These are phyloP conservation scores for Fusarium duplospermum DNA, from an alignment of 2,329 filamentous ascomycete species.

Conservation along the genomic window DNA sequence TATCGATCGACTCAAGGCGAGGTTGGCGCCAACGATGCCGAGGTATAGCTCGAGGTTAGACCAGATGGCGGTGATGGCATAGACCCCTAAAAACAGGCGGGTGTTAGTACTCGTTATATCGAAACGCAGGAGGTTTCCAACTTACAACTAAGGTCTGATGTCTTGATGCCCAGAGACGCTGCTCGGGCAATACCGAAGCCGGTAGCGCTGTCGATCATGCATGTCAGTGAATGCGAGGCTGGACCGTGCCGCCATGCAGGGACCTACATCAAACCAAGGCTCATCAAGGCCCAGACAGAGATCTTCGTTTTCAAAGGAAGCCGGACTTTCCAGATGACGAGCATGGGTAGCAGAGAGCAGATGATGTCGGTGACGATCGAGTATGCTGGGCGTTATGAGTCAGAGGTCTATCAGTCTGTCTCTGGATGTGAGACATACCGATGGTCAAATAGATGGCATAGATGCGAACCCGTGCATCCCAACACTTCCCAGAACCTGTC, in stretches of 20 bases:
- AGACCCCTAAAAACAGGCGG: slow-evolving; percentile 39
- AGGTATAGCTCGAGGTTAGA: slow-evolving; percentile 52
- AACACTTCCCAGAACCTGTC: slow-evolving; percentile 46
- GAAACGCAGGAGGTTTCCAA: accelerated
- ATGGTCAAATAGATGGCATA: slow-evolving; percentile 51
- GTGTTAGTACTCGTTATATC: background rate
- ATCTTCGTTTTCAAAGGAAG: slow-evolving; percentile 47
- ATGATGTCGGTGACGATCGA: slow-evolving; percentile 35
- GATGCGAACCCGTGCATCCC: slow-evolving; percentile 48
- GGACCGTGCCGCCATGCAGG: background rate
- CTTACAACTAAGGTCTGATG: slow-evolving; percentile 39
- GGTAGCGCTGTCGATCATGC: slow-evolving; percentile 19
- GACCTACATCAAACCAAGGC: slow-evolving; percentile 43
- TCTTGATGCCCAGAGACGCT: slow-evolving; percentile 32
- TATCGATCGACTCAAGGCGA: slow-evolving; percentile 38
- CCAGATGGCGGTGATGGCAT: slow-evolving; percentile 52
- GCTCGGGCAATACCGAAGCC: slow-evolving; percentile 38
- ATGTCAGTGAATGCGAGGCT: slow-evolving; percentile 1
- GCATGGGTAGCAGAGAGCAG: slow-evolving; percentile 44
- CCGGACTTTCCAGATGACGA: slow-evolving; percentile 49
- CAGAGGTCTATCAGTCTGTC: background rate
- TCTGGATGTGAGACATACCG: slow-evolving; percentile 7
- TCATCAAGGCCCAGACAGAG: slow-evolving; percentile 48
- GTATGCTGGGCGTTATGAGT: slow-evolving; percentile 4
- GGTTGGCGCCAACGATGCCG: slow-evolving; percentile 52